Percentiles rank a stretch among this genome's conserved stretches.
Evolutionary conservation across 768 basidiomycete species (phyloP).

Genomic region (Udeniomyces megalosporus): DNA sequence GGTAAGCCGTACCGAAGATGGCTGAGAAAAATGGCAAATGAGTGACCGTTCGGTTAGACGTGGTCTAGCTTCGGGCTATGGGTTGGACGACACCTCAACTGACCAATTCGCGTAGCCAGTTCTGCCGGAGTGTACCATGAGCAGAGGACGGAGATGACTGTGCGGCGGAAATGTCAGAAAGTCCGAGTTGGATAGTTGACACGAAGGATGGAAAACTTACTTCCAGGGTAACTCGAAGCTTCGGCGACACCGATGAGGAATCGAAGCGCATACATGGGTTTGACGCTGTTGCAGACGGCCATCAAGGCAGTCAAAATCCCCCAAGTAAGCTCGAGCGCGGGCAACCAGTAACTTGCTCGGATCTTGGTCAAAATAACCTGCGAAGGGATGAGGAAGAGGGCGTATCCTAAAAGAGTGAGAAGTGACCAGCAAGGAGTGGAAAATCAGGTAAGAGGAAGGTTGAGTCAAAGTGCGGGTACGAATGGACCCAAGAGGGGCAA

Average conservation of each 20-base stretch:
- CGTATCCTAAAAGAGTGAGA: slow-evolving; percentile 9
- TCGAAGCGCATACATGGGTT: slow-evolving; percentile 19
- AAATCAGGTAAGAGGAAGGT: too few relatives aligned
- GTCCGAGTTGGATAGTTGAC: background rate
- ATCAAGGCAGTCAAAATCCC: background rate
- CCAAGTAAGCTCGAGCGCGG: slow-evolving; percentile 12
- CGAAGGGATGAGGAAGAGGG: slow-evolving; percentile 19
- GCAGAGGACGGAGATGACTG: slow-evolving; percentile 10
- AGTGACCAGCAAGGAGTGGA: too few relatives aligned
- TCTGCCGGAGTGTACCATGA: slow-evolving; percentile 1
- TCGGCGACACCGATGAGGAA: slow-evolving; percentile 22
- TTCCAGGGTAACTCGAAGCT: slow-evolving; percentile 21
- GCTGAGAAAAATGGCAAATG: too few relatives aligned
- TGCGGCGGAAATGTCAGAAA: background rate
- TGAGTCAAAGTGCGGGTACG: too few relatives aligned
- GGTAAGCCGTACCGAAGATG: slow-evolving; percentile 20
- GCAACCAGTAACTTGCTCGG: slow-evolving; percentile 19
- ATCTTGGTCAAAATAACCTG: slow-evolving; percentile 23
- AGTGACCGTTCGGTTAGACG: too few relatives aligned
- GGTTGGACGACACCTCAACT: too few relatives aligned
- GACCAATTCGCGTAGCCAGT: background rate
- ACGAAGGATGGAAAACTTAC: slow-evolving; percentile 1
- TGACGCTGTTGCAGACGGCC: slow-evolving; percentile 6
- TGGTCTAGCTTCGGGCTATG: too few relatives aligned
- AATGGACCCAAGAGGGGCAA: too few relatives aligned